Evolutionary conservation across 1,139 yeast species (phyloP).

Genomic region (Hansenula anomala): DNA sequence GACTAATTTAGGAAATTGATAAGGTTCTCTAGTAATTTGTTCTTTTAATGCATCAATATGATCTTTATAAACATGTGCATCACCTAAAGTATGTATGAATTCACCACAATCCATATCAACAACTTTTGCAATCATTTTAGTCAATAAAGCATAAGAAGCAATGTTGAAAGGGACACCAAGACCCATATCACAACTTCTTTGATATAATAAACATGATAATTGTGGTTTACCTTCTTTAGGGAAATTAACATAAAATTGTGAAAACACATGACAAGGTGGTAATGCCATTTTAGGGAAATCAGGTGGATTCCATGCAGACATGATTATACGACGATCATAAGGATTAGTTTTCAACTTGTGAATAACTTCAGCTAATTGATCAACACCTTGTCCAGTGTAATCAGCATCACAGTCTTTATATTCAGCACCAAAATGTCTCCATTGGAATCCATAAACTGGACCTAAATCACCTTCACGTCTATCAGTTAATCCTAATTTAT

Average conservation of each 20-base stretch:
- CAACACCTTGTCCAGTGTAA: constrained; percentile 83
- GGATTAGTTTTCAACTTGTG: constrained; percentile 82
- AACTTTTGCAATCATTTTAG: constrained; percentile 92
- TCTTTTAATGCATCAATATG: constrained; percentile 86
- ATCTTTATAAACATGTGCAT: constrained; percentile 89
- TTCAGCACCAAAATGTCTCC: constrained; percentile 98
- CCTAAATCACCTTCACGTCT: constrained; percentile 95
- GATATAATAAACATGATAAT: constrained; percentile 85
- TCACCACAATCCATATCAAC: constrained; percentile 95
- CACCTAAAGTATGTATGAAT: constrained; percentile 93
- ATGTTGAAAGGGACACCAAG: constrained; percentile 97
- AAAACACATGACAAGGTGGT: constrained; percentile 97
- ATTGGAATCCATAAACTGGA: constrained; percentile 97
- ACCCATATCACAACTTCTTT: constrained; percentile 99
- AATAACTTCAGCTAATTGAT: constrained; percentile 79
- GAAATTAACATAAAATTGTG: constrained; percentile 89
- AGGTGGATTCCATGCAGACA: constrained; percentile 98
- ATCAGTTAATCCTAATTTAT: constrained; percentile 70
- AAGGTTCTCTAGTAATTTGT: constrained; percentile 73
- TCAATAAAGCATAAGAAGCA: constrained; percentile 89
- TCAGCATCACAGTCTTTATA: constrained; percentile 83
- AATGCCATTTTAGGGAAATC: constrained; percentile 92
- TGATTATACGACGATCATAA: constrained; percentile 85
- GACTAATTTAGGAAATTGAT: constrained; percentile 69
- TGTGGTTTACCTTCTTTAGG: constrained; percentile 58